Base-by-base conservation (phyloP, 495 filamentous ascomycete species). In the Darksidea phi region DNA sequence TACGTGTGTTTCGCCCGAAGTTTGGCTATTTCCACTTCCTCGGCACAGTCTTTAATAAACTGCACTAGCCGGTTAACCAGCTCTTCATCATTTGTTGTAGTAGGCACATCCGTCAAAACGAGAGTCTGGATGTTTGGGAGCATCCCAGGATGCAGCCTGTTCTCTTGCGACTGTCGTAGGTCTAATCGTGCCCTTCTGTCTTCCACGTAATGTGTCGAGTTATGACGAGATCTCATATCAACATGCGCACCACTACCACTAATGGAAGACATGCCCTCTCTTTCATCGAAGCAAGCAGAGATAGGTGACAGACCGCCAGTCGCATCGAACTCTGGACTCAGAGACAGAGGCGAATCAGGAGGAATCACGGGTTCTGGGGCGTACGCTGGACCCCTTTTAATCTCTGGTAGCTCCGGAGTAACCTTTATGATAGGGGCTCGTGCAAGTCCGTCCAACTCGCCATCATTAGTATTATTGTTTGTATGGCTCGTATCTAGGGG, bases 11-110 rank as follows among this genome's bases (percentile, higher is more conserved):
- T 72, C 32, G 82, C 79, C 70, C 84, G 79, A 11, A 82, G 71
- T 10, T 71, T 76, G 24, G 84, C 83, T 7, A 86, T 75, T 48
- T 80, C 69, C 5, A 76, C 71, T 72, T 86, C 84, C 34, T 82
- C 76, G 25, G 83, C 84, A 63, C 84, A 86, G 24, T 82, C 80
- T 32, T 73, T 78, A 54, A 86, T 83, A 63, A 85, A 86, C 18
- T 76, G 70, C 10, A 76, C 77, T 17, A 87, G 69, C 10, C 82
- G 77, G 18, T 77, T 60, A 4, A 80, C 42, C 0, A 80, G 72
- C 6, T 76, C 70, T 28, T 72, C 73, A 6, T 72, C 69, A 4
- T 72, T 63, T 7, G 82, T 76, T 52, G 78, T 76, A 5, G 78
- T 77, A 2, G 84, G 84, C 15, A 87, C 79, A 69, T 84, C 80